A percentile compares a stretch with the other conserved stretches of the same genome.
These are phyloP conservation scores for Sclerotinia subarctica DNA, from an alignment of 2,329 filamentous ascomycete species.

Conservation along the genomic window DNA sequence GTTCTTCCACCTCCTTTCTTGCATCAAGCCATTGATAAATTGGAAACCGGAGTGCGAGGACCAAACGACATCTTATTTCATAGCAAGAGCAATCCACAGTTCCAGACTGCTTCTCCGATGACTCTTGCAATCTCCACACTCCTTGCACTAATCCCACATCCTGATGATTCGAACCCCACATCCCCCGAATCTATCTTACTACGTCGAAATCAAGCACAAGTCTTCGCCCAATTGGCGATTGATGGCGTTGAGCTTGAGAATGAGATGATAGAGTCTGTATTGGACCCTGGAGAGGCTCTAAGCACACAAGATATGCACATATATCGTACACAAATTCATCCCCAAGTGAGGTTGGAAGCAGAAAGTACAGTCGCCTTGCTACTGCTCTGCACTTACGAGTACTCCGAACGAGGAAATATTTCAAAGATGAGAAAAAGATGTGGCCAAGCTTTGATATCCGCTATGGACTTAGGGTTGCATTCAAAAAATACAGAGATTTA, in stretches of 20 bases:
- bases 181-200: conserved; percentile 44
- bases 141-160: conserved; percentile 48
- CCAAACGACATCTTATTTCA: conserved; percentile 37
- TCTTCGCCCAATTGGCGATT: conserved; percentile 47
- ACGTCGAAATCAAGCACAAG: conserved; percentile 48
- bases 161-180: conserved; percentile 35
- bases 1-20: conserved; percentile 46
- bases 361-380: conserved; percentile 49
- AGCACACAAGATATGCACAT: conserved; percentile 28
- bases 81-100: conserved; percentile 38
- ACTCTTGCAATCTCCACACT: conserved; percentile 48
- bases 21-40: conserved; percentile 30
- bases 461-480: conserved; percentile 47
- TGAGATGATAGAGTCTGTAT: conserved; percentile 47
- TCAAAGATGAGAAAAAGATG: conserved; percentile 51
- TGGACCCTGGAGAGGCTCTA: conserved; percentile 46
- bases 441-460: conserved; percentile 47
- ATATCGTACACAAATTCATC: conserved; percentile 43
- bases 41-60: conserved; percentile 31
- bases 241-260: conserved; percentile 49
- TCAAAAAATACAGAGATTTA: conserved; percentile 41
- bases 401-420: conserved; percentile 51
- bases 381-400: conserved; percentile 51
- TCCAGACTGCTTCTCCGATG: conserved; percentile 45
- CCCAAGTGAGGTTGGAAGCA: conserved; percentile 44